These are phyloP conservation scores for Fraxinus velutina DNA, from an alignment of 305 asterid species.

Conservation along the genomic window DNA sequence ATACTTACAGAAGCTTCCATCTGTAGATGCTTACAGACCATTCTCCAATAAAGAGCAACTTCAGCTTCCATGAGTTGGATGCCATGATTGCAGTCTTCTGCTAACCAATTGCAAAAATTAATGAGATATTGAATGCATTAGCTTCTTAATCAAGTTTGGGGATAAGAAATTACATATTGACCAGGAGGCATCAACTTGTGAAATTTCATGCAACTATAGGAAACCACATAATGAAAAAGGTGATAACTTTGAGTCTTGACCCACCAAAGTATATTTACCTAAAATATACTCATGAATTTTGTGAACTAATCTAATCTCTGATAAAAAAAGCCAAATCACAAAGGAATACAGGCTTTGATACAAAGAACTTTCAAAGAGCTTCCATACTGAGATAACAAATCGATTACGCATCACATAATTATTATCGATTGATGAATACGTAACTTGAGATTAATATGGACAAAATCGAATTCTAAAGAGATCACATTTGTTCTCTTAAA, in stretches of 20 bases:
- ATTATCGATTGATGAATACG: neutral
- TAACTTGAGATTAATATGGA: neutral
- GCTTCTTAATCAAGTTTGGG: neutral
- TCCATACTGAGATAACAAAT: neutral
- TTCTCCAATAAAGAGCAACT: slow-evolving; percentile 84
- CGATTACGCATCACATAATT: neutral
- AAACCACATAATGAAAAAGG: neutral
- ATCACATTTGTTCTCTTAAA: neutral
- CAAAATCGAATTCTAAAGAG: neutral
- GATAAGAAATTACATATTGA: neutral
- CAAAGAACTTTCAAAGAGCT: neutral
- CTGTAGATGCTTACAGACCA: slow-evolving; percentile 72
- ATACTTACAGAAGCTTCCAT: slow-evolving; percentile 76
- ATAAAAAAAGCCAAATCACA: neutral
- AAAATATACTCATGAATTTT: neutral
- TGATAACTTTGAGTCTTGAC: neutral
- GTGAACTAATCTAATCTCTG: neutral
- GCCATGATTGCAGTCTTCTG: slow-evolving; percentile 44
- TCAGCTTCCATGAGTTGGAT: slow-evolving; percentile 80
- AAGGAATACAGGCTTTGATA: neutral
- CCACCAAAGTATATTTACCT: neutral
- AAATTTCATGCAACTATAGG: neutral
- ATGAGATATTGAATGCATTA: slow-evolving; percentile 2
- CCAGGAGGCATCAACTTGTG: neutral
- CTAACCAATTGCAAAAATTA: slow-evolving; percentile 21